phyloP scores from a whole-genome alignment of 2,329 filamentous ascomycete species.

The Diaporthe sp. region DNA sequence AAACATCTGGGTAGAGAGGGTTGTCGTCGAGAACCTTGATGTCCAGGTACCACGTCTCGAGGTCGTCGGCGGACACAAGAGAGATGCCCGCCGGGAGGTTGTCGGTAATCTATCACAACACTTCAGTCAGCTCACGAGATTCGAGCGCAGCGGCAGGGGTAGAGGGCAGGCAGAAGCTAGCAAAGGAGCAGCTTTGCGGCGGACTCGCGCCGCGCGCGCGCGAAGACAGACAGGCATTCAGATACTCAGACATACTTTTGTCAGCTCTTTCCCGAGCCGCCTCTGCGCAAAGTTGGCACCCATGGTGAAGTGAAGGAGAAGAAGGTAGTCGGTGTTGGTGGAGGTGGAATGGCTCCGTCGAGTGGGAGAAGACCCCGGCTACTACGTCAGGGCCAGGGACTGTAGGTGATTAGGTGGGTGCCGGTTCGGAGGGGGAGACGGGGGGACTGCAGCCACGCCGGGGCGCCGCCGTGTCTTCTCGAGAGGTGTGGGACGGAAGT shows the following conservation, averaged over 20 bases:
- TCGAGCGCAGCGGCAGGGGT: background rate
- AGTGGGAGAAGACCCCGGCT: constrained; percentile 14
- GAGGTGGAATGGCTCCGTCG: constrained; percentile 4
- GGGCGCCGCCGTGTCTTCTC: constrained; percentile 6
- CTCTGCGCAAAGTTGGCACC: constrained; percentile 65
- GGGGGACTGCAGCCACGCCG: constrained; percentile 11
- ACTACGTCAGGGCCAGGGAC: constrained; percentile 21
- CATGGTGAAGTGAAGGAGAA: constrained; percentile 46
- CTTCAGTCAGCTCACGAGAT: constrained; percentile 22
- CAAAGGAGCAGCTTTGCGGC: background rate
- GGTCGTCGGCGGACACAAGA: constrained; percentile 83
- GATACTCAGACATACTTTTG: constrained; percentile 58
- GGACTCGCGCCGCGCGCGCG: background rate
- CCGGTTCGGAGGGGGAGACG: background rate
- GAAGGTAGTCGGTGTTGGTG: background rate
- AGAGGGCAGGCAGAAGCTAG: background rate
- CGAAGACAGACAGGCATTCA: background rate
- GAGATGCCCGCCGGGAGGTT: constrained; percentile 78
- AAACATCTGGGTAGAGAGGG: constrained; percentile 84
- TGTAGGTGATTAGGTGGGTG: constrained; percentile 2
- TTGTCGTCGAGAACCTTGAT: constrained; percentile 92
- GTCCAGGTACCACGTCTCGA: constrained; percentile 93
- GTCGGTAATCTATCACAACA: constrained; percentile 62
- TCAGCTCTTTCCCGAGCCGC: constrained; percentile 70
- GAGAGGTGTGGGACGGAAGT: background rate